phyloP scores from a whole-genome alignment of 176 grass and related monocot species.

The Hordeum vulgare region DNA sequence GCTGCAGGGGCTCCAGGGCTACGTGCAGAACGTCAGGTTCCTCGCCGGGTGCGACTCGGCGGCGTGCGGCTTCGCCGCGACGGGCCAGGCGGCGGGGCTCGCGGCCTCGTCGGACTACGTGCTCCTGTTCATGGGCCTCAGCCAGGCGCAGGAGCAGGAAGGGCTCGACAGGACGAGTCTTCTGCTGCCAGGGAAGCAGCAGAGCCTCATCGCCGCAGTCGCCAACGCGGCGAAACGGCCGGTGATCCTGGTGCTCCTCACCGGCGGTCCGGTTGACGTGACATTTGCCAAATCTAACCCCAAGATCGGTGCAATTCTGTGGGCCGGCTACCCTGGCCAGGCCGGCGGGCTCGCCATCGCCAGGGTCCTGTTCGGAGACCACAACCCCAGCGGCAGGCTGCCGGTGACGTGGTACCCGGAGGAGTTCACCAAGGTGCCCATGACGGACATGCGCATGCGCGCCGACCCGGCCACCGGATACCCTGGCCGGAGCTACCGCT shows the following conservation, averaged over 20 bases:
- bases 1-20: slow-evolving; percentile 22
- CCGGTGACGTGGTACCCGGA: slow-evolving; percentile 84
- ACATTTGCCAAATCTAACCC: slow-evolving; percentile 47
- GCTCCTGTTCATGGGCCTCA: slow-evolving; percentile 62
- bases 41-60: slow-evolving; percentile 41
- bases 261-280: slow-evolving; percentile 64
- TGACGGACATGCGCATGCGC: slow-evolving; percentile 89
- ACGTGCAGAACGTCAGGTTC: slow-evolving; percentile 14
- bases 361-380: slow-evolving; percentile 59
- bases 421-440: slow-evolving; percentile 50
- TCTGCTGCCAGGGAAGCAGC: slow-evolving; percentile 64
- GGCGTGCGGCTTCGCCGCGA: slow-evolving; percentile 11
- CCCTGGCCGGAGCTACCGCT: slow-evolving; percentile 76
- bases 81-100: background rate
- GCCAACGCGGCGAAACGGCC: slow-evolving; percentile 45
- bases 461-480: slow-evolving; percentile 41
- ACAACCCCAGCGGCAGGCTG: slow-evolving; percentile 67
- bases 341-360: slow-evolving; percentile 61
- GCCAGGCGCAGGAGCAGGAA: slow-evolving; percentile 60
- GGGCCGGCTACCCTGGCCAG: slow-evolving; percentile 79
- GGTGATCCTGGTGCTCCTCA: slow-evolving; percentile 69
- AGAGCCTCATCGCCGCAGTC: slow-evolving; percentile 46
- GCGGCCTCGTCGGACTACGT: slow-evolving; percentile 38
- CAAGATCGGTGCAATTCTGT: slow-evolving; percentile 58
- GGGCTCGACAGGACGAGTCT: slow-evolving; percentile 51